Percentiles rank a stretch among this genome's conserved stretches.
These are phyloP conservation scores for Acrodontium crateriforme DNA, from an alignment of 2,329 filamentous ascomycete genomes.

Conservation along the genomic window DNA sequence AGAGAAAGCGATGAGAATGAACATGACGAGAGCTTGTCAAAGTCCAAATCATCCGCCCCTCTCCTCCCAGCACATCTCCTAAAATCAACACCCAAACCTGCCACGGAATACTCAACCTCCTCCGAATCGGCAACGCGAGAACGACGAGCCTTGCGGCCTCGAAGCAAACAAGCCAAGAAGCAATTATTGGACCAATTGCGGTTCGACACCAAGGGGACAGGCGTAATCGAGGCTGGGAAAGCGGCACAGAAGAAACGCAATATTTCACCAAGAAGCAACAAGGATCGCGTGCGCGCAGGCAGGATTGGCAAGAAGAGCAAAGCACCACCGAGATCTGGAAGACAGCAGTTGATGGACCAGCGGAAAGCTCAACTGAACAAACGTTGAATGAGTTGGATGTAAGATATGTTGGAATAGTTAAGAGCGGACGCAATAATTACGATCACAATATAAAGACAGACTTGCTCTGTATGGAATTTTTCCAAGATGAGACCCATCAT, in stretches of 20 bases:
- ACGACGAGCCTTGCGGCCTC: constrained; percentile 1
- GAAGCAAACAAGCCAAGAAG: constrained; percentile 3
- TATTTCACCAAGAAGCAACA: constrained; percentile 2
- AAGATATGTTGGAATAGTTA: no score
- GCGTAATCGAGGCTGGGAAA: constrained; percentile 10
- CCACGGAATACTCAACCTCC: background rate
- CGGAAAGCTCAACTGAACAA: no score
- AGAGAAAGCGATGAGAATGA: background rate
- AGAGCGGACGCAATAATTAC: no score
- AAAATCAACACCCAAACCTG: background rate
- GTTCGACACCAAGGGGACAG: constrained; percentile 6
- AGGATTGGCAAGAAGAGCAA: constrained; percentile 6
- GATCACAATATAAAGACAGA: no score
- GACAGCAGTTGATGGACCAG: constrained; percentile 9
- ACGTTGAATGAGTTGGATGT: no score
- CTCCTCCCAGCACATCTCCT: constrained; percentile 6
- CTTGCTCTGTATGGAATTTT: no score
- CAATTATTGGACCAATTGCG: constrained; percentile 3
- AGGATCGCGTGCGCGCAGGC: constrained; percentile 5
- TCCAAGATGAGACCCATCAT: no score
- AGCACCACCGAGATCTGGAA: constrained; percentile 4
- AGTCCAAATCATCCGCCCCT: background rate
- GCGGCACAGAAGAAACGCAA: constrained; percentile 9
- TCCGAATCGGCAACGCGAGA: constrained; percentile 3
- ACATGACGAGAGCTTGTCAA: constrained; percentile 1